Evolutionary conservation across 2,329 filamentous ascomycete species (phyloP).

Genomic region (Ophiostoma populinum): DNA sequence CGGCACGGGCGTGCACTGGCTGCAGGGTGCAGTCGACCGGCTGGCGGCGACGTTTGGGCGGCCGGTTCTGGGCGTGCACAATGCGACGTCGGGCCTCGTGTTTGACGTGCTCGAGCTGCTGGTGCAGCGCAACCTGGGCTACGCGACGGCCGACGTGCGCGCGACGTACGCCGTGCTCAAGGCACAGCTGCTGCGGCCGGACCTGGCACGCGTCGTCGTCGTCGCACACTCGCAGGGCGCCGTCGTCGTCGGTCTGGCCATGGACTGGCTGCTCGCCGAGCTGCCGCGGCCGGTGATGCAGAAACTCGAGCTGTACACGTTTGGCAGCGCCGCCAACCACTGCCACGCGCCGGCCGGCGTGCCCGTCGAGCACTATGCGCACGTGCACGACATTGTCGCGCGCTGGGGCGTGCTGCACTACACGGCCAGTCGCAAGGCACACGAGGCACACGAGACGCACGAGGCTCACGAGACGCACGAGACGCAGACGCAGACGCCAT

Average conservation of each 20-base stretch:
- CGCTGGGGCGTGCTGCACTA: conserved; percentile 60
- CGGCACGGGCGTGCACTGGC: conserved; percentile 46
- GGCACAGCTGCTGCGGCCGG: conserved; percentile 40
- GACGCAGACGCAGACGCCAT: conserved; percentile 21
- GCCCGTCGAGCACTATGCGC: conserved; percentile 68
- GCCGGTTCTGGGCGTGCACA: conserved; percentile 56
- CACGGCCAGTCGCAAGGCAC: conserved; percentile 23
- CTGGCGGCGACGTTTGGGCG: conserved; percentile 56
- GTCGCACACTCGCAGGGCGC: conserved; percentile 64
- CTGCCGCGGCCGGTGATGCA: conserved; percentile 45
- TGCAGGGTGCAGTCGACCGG: conserved; percentile 53
- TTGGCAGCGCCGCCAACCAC: conserved; percentile 63
- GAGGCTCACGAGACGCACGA: no score
- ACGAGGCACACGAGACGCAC: no score
- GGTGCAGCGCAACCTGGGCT: conserved; percentile 57
- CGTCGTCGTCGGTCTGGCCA: conserved; percentile 53
- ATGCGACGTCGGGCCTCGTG: conserved; percentile 54
- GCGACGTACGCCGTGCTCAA: conserved; percentile 46
- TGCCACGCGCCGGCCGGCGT: conserved; percentile 36
- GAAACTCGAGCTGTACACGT: conserved; percentile 63
- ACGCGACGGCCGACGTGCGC: conserved; percentile 51
- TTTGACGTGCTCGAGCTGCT: conserved; percentile 67
- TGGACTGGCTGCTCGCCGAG: conserved; percentile 64
- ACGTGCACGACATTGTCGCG: conserved; percentile 56
- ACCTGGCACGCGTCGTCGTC: conserved; percentile 52